Conservation (phyloP, 352 stramenopile genomes). For the Pythium pyrilobum region DNA sequence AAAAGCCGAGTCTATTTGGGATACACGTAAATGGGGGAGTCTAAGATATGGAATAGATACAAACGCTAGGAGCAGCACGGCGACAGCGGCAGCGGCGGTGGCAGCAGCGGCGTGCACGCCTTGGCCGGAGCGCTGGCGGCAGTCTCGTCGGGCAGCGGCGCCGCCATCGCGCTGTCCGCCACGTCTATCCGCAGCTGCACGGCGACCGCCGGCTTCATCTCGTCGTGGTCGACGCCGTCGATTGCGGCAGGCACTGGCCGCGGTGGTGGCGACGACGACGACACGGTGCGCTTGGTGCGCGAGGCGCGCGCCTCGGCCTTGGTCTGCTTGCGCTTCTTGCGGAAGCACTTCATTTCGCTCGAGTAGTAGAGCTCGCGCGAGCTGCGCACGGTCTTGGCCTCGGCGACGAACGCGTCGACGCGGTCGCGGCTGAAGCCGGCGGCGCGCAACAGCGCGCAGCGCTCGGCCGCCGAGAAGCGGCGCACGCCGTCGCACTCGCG, state of each 20-base stretch:
- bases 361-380: slow-evolving; percentile 19
- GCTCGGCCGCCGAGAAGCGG: slow-evolving; percentile 16
- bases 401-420: slow-evolving; percentile 10
- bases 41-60: slow-evolving; percentile 4
- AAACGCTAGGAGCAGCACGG: slow-evolving; percentile 6
- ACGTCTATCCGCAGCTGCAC: slow-evolving; percentile 7
- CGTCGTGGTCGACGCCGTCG: background rate
- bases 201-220: background rate
- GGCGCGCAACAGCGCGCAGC: slow-evolving; percentile 11
- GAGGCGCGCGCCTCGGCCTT: slow-evolving; percentile 5
- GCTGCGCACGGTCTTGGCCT: slow-evolving; percentile 11
- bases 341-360: slow-evolving; percentile 16
- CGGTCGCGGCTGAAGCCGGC: slow-evolving; percentile 6
- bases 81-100: slow-evolving; percentile 7
- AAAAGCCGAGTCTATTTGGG: slow-evolving; percentile 2
- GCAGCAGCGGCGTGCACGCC: background rate
- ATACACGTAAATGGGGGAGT: background rate
- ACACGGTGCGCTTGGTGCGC: background rate
- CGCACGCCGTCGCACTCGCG: slow-evolving; percentile 14
- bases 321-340: slow-evolving; percentile 14
- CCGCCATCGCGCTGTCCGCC: background rate
- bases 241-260: background rate
- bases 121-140: too few species aligned
- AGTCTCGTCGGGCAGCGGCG: background rate
- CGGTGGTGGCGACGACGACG: background rate